Evolutionary conservation across 495 filamentous ascomycete genomes (phyloP).

Genomic region (Gamarada debralockiae): DNA sequence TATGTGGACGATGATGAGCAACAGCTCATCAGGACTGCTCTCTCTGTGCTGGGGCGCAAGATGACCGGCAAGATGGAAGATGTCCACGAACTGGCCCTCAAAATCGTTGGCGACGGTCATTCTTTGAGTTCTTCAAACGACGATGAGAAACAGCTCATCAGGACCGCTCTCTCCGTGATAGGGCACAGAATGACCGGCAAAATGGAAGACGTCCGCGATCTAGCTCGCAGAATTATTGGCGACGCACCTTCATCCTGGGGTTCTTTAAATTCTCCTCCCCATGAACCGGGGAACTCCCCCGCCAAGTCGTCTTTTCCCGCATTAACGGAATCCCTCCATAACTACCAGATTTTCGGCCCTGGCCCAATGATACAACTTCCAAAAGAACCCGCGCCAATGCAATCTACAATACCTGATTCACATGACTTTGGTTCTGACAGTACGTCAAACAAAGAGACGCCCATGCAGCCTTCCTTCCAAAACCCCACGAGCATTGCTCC

Average conservation of each 20-base stretch:
- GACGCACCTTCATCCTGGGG: constrained; percentile 27
- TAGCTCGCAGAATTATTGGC: constrained; percentile 51
- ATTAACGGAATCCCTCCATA: too few species aligned
- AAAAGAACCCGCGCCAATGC: too few species aligned
- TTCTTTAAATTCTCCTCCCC: constrained; percentile 12
- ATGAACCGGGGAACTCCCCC: background rate
- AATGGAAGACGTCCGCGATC: constrained; percentile 42
- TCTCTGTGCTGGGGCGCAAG: constrained; percentile 53
- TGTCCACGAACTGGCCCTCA: constrained; percentile 46
- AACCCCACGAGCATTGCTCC: too few species aligned
- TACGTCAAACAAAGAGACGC: too few species aligned
- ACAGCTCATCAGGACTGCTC: constrained; percentile 57
- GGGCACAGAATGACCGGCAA: constrained; percentile 53
- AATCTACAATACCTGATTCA: too few species aligned
- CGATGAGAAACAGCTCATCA: constrained; percentile 66
- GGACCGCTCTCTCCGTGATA: constrained; percentile 52
- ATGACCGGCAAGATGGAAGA: constrained; percentile 51
- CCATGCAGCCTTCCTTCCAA: too few species aligned
- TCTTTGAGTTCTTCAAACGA: constrained; percentile 81
- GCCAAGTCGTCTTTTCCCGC: too few species aligned
- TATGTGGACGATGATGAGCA: constrained; percentile 79
- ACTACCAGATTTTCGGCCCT: too few species aligned
- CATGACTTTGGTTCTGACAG: too few species aligned
- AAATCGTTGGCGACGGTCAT: constrained; percentile 46
- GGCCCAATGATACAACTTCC: too few species aligned